phyloP scores from a whole-genome alignment of 106 monocot genomes.

The Chionographis japonica region DNA sequence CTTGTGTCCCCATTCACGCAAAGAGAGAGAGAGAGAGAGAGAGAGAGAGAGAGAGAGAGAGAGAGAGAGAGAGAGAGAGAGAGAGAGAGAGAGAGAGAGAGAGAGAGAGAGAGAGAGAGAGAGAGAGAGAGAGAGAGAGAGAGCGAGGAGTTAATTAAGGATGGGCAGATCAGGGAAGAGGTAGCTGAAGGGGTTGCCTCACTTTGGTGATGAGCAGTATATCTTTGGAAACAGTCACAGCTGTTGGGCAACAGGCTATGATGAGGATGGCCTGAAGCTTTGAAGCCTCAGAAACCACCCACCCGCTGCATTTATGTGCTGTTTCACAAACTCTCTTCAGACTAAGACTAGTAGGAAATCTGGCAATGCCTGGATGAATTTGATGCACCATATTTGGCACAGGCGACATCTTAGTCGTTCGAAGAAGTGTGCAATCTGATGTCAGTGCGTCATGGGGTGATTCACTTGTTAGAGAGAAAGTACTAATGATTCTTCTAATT shows the following conservation, averaged over 20 bases:
- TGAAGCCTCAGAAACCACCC: too few relatives aligned
- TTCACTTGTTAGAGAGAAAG: too few relatives aligned
- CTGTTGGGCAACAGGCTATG: slow-evolving; percentile 5
- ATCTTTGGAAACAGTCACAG: background rate
- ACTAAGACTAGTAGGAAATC: too few relatives aligned
- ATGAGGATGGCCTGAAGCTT: too few relatives aligned
- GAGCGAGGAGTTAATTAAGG: background rate
- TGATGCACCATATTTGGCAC: too few relatives aligned
- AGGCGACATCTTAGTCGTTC: too few relatives aligned
- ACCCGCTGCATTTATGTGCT: background rate
- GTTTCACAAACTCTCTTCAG: background rate
- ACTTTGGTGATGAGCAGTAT: background rate
- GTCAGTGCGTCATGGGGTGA: too few relatives aligned
- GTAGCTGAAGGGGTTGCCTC: background rate
- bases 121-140: background rate
- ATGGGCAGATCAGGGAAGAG: background rate
- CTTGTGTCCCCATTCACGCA: slow-evolving; percentile 9
- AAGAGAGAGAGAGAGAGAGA: background rate
- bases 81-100: background rate
- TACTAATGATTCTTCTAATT: too few relatives aligned
- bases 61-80: background rate
- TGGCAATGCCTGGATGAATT: too few relatives aligned
- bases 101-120: background rate
- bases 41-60: background rate
- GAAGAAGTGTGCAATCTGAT: too few relatives aligned